Conservation (phyloP, 2,329 filamentous ascomycete genomes). For the Microsporum ferrugineum region DNA sequence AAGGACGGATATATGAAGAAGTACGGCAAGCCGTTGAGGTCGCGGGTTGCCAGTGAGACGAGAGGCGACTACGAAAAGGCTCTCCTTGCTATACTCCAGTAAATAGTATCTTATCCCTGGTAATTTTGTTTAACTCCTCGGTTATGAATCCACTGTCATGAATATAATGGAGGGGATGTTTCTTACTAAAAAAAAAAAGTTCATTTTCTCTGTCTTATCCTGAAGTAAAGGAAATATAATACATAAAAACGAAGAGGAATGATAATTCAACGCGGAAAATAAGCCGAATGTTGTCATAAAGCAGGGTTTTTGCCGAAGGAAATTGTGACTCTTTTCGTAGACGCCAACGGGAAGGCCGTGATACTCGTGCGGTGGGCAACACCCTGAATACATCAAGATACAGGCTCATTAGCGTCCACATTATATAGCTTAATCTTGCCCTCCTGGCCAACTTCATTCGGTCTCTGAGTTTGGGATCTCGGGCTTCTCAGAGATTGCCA, state of each 20-base stretch:
- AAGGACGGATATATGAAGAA: slow-evolving; percentile 63
- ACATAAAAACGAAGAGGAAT: no score
- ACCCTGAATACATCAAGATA: no score
- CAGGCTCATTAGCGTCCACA: not conserved
- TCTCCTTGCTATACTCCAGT: slow-evolving; percentile 54
- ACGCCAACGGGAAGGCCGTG: no score
- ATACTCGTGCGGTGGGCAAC: no score
- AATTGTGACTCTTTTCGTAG: no score
- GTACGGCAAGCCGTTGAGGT: slow-evolving; percentile 55
- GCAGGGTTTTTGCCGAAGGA: no score
- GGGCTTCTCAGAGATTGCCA: not conserved
- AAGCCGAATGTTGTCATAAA: no score
- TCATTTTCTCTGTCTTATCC: no score
- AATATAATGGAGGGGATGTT: not conserved
- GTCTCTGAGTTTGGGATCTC: not conserved
- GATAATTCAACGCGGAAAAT: no score
- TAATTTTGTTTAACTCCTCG: not conserved
- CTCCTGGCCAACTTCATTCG: not conserved
- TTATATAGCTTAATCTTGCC: not conserved
- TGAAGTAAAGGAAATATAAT: no score
- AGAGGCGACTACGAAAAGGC: slow-evolving; percentile 70
- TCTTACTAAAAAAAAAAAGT: not conserved
- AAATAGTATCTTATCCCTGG: slow-evolving; percentile 7
- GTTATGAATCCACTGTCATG: not conserved
- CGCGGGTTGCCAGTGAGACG: slow-evolving; percentile 68